Base-by-base conservation (phyloP, 306 rosid species). In the Rubus parviflorus region DNA sequence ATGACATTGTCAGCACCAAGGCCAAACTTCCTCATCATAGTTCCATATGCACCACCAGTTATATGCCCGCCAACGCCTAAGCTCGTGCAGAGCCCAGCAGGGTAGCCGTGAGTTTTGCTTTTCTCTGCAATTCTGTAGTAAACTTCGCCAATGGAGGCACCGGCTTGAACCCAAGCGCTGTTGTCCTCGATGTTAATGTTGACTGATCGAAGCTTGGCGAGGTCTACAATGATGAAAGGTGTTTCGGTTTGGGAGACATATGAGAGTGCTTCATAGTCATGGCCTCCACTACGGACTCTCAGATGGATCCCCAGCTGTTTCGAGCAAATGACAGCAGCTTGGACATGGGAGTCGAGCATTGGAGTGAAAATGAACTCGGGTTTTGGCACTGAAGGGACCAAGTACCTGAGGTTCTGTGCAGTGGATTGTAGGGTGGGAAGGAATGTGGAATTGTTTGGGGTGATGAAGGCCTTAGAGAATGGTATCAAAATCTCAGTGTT, bases 61-160 rank as follows among this genome's bases (percentile, higher is more conserved):
- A 93, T 81, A 80, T 93, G 97, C 22, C 96, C 96, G 2, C 97
- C 98, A 57, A 90, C 70, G 42, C 98, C 98, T 72, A 90, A 49
- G 47, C 89, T 93, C 23, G 98, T 60, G 85, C 96, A 93, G 11
- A 90, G 91, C 0, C 98, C 98, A 0, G 93, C 98, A 45, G 98
- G 93, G 86, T 85, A 93, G 25, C 92, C 98, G 69, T 86, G 98
- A 7, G 82, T 82, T 17, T 77, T 42, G 66, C 98, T 90, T 60
- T 88, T 90, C 80, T 93, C 81, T 1, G 81, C 76, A 47, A 93
- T 88, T 67, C 88, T 85, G 82, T 90, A 93, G 78, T 90, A 90
- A 10, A 88, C 89, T 72, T 93, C 98, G 0, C 98, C 98, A 6
- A 85, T 74, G 1, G 98, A 87, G 1, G 98, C 98, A 7, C 97